phyloP scores from a whole-genome alignment of 1,139 yeast genomes.

The Geotrichum reessii region DNA sequence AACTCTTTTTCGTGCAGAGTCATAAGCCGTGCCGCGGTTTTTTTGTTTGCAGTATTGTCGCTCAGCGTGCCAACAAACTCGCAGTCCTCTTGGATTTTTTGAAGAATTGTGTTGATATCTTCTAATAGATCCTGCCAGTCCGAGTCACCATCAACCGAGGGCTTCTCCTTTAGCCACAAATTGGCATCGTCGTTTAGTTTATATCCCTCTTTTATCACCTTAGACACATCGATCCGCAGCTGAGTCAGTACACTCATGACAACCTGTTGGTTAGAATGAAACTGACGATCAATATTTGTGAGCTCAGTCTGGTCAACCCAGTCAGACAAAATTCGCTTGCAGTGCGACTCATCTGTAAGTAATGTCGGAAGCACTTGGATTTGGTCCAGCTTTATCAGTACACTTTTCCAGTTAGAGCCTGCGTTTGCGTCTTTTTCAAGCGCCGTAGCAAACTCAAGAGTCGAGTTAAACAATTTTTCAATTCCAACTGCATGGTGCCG shows the following conservation, averaged over 20 bases:
- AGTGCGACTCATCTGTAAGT: conserved; percentile 16
- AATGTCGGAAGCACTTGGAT: conserved; percentile 15
- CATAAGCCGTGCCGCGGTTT: conserved; percentile 23
- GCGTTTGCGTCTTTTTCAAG: conserved; percentile 27
- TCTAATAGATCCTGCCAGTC: conserved; percentile 24
- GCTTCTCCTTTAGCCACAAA: conserved; percentile 19
- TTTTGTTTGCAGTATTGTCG: conserved; percentile 24
- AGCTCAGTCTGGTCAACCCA: conserved; percentile 28
- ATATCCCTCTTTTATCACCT: conserved; percentile 23
- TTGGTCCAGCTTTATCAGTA: conserved; percentile 21
- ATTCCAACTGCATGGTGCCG: conserved; percentile 28
- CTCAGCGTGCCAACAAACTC: conserved; percentile 28
- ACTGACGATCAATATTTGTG: conserved; percentile 18
- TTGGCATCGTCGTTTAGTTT: conserved; percentile 21
- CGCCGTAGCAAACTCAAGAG: conserved; percentile 26
- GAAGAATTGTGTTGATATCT: conserved; percentile 30
- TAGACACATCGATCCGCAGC: conserved; percentile 22
- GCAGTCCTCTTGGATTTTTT: conserved; percentile 29
- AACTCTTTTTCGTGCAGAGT: conserved; percentile 29
- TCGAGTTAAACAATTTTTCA: conserved; percentile 26
- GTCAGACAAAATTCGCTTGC: conserved; percentile 20
- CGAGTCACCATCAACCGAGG: conserved; percentile 11
- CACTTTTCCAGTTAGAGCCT: conserved; percentile 25
- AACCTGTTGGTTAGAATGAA: conserved; percentile 16
- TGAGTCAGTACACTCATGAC: conserved; percentile 18